Conservation (phyloP, 306 rosid species). For the Crataegus laevigata region DNA sequence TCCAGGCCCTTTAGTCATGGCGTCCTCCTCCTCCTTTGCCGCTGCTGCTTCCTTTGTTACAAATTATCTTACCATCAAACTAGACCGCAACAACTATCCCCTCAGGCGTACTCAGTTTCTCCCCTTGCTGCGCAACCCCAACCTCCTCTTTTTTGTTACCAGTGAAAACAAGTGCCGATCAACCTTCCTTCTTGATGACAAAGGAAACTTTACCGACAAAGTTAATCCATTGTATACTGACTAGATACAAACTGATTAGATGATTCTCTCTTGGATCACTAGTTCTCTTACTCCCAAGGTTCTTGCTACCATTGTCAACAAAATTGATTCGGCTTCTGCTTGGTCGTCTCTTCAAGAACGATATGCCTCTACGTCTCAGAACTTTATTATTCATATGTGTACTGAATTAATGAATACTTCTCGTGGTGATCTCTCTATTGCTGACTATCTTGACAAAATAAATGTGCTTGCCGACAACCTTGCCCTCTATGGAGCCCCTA, state of each 20-base stretch:
- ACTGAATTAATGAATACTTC: neutral
- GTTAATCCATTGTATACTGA: neutral
- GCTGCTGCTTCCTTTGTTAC: neutral
- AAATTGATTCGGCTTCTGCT: no score
- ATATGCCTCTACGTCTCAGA: no score
- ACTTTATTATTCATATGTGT: no score
- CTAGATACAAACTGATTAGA: no score
- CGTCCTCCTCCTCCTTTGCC: neutral
- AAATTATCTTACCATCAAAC: neutral
- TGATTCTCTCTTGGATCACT: no score
- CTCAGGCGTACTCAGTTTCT: neutral
- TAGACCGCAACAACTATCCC: neutral
- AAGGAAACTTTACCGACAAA: fast-evolving
- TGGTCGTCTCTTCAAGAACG: no score
- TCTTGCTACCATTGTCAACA: no score
- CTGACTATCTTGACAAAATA: neutral
- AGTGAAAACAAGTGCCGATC: neutral
- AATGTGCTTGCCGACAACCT: neutral
- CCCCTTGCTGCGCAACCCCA: no score
- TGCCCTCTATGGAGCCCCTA: neutral
- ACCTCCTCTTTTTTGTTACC: no score
- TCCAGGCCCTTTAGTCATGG: no score
- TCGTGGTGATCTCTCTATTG: neutral
- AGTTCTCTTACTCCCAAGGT: no score
- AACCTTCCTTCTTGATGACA: neutral